Percentiles rank a stretch among this genome's conserved stretches.
Conservation (phyloP, 176 grass and related monocot genomes). For the Cocos nucifera region DNA sequence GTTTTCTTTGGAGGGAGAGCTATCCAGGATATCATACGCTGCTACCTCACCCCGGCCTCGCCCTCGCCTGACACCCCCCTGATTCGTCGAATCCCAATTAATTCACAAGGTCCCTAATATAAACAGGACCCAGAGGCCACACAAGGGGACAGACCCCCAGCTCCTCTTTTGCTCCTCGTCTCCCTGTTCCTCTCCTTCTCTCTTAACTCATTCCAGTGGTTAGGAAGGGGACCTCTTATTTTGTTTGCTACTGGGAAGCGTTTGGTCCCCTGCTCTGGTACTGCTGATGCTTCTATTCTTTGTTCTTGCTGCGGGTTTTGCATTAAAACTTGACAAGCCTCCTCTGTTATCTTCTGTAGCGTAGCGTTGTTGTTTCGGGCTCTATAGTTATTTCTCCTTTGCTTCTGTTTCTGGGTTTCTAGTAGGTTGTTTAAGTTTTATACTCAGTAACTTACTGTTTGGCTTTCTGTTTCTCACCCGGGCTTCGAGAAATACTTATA, state of each 20-base stretch:
- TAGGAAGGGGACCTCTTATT: not conserved
- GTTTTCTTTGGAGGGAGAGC: slow-evolving; percentile 4
- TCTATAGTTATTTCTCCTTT: too few relatives aligned
- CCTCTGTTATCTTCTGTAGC: too few relatives aligned
- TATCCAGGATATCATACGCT: not conserved
- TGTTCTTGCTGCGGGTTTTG: not conserved
- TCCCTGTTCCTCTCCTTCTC: not conserved
- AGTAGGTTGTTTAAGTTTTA: too few relatives aligned
- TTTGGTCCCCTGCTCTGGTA: slow-evolving; percentile 1
- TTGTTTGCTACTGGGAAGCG: not conserved
- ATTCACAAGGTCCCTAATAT: too few relatives aligned
- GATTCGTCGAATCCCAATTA: too few relatives aligned
- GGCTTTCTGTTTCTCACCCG: too few relatives aligned
- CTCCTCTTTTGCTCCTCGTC: not conserved
- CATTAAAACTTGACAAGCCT: too few relatives aligned
- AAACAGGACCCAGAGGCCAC: too few relatives aligned
- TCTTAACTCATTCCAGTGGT: not conserved
- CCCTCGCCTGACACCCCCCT: not conserved
- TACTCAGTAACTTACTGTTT: too few relatives aligned
- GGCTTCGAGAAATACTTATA: too few relatives aligned
- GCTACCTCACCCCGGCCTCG: not conserved
- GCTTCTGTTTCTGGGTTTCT: too few relatives aligned
- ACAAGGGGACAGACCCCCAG: not conserved
- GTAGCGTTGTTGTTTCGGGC: too few relatives aligned
- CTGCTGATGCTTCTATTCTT: slow-evolving; percentile 7